Base-by-base conservation (phyloP, 345 rosid genomes). In the Anacardium occidentale region DNA sequence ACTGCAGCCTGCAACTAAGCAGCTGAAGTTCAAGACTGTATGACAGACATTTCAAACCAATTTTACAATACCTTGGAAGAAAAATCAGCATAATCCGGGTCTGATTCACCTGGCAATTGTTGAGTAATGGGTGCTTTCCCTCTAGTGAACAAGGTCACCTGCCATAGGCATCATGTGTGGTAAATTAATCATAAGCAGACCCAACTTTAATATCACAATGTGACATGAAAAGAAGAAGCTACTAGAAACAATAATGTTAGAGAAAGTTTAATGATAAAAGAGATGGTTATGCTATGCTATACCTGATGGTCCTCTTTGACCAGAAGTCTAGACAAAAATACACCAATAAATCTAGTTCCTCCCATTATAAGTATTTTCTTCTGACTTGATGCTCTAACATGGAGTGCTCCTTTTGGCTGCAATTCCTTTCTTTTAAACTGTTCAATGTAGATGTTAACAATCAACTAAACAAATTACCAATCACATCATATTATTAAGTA, bases 321-420 rank as follows among this genome's bases (percentile, higher is more conserved):
- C 59, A 95, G 98, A 62, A 91, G 93, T 77, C 97, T 89, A 6
- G 97, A 92, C 84, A 92, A 79, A 82, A 95, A 91, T 48, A 94
- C 21, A 78, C 99, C 98, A 55, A 92, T 95, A 70, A 92, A 95
- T 59, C 99, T 79, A 71, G 98, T 95, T 25, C 98, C 99, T 40
- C 99, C 99, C 98, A 92, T 92, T 70, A 95, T 85, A 66, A 95
- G 97, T 81, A 92, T 92, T 74, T 89, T 92, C 89, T 91, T 92
- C 48, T 86, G 80, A 66, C 83, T 79, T n/a, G 97, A 88, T 64
- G 98, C 97, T 71, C 85, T 77, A 40, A 95, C 85, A 70, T 84
- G 84, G 10, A 92, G 68, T 47, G 86, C 87, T 74, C 91, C 96
- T 73, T 84, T 94, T 76, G 90, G 86, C 83, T 78, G 91, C 73